Base-by-base conservation (phyloP, 2,329 filamentous ascomycete species). In the Cladorrhinum sp. region DNA sequence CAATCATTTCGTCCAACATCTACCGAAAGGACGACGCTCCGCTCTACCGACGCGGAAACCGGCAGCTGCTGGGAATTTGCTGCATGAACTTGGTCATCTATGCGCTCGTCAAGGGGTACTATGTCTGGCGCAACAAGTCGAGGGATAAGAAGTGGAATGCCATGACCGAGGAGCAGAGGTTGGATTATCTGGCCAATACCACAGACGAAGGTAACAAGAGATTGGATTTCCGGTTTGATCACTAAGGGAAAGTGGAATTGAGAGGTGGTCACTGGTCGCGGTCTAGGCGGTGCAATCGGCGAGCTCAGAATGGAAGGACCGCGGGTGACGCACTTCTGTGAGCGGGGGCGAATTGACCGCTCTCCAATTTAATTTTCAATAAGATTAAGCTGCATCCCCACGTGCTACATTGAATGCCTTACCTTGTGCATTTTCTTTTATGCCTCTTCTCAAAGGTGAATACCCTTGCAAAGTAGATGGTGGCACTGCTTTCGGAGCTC, bases 21-120 rank as follows among this genome's bases (percentile, higher is more conserved):
- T 78, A 77, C 60, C 71, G 75, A 1, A 30, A 58, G 1, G 73
- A 75, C 14, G 74, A 75, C 26, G 66, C 66, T 12, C 83, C 83
- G 0, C 71, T 76, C 3, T 87, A 87, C 64, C 72, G 75, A 5
- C 75, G 77, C 0, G 85, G 84, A 1, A 87, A 88, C 66, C 77
- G 75, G 48, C 75, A 80, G 0, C 70, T 87, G 1, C 75, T 88
- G n/a, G 79, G 67, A 0, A 75, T 65, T 16, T 58, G 66, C 16
- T 70, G 68, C 55, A 70, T 70, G 65, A 74, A 75, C 51, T 68
- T 73, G 18, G 65, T 65, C 1, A 54, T 75, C 14, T 73, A 73
- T 42, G 24, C 68, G 1, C 24, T 68, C 2, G 69, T 72, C 8
- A 74, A 74, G 68, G 49, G 49, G 0, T 75, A 73, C 64, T 73